Base-by-base conservation (phyloP, 352 stramenopile species). In the Plasmopara halstedii region DNA sequence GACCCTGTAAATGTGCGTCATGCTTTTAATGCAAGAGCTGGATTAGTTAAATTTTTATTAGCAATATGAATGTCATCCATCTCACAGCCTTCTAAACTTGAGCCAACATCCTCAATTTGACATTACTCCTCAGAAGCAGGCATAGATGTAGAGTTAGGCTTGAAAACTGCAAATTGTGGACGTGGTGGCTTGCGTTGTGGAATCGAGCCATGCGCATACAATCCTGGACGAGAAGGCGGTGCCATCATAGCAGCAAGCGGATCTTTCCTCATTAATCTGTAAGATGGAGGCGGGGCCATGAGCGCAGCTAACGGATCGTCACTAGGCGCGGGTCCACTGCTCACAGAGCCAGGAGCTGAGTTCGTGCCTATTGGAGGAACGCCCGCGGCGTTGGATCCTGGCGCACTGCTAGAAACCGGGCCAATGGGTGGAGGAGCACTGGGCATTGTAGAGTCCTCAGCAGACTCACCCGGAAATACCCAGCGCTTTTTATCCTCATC, bases 111-210 rank as follows among this genome's bases (percentile, higher is more conserved):
- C 31, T 17, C n/a, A 6, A 17, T 13, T 35, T 6, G 15, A 35
- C 14, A 35, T 17, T 35, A 35, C 19, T 80, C 60, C 26, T 58
- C 49, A 13, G 55, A 31, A 10, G 46, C 43, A 14, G 55, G 32
- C 4, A 44, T 34, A 13, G 52, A 32, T 23, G 58, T 5, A 32
- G 73, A 54, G 38, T 38, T 68, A 1, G 79, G 83, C 56, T 94
- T 94, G 57, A 94, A 94, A 33, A 94, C 81, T 17, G 79, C 79
- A 56, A 89, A 94, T 58, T 93, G 81, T 17, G 81, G 83, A 32
- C 81, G 83, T 4, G 77, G 72, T 6, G 81, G 73, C 29, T 75
- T 79, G 10, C 67, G 62, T 42, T 71, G 58, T 17, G 50, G 48
- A 17, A 57, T 65, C 4, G 68, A 67, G 7, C 63, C 52, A 36